Evolutionary conservation across 2,329 filamentous ascomycete genomes (phyloP).

Genomic region (Blastomyces parvus): DNA sequence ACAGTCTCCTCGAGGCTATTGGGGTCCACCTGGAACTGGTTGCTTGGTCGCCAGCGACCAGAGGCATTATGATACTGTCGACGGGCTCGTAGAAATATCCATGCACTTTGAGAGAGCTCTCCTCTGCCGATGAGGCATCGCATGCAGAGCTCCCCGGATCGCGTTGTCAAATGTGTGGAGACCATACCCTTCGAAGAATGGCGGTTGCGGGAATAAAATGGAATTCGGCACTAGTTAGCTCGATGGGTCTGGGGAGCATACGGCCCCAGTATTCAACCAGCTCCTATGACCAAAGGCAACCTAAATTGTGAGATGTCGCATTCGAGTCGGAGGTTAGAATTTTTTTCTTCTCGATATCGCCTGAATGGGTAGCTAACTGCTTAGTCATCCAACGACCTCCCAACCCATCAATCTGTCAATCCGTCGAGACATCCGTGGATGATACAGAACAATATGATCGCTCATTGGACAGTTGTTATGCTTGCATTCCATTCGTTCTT

Average conservation of each 20-base stretch:
- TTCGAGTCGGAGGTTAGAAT: no score
- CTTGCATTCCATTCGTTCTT: not conserved
- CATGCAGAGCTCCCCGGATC: not conserved
- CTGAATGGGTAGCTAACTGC: not conserved
- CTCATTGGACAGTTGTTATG: not conserved
- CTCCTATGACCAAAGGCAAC: not conserved
- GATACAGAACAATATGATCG: not conserved
- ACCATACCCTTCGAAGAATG: not conserved
- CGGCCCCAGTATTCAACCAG: not conserved
- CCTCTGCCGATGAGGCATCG: constrained; percentile 1
- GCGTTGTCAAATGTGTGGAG: not conserved
- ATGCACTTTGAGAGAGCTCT: not conserved
- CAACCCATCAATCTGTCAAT: no score
- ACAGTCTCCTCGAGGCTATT: constrained; percentile 27
- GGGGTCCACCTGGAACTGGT: constrained; percentile 17
- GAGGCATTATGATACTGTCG: constrained; percentile 15
- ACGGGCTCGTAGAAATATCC: constrained; percentile 3
- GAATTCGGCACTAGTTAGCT: not conserved
- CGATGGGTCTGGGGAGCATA: not conserved
- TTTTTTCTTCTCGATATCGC: no score
- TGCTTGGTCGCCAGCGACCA: constrained; percentile 1
- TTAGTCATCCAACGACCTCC: not conserved
- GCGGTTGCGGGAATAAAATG: not conserved
- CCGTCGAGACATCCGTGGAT: no score
- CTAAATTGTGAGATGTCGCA: not conserved